A percentile compares a stretch with the other conserved stretches of the same genome.
These are phyloP conservation scores for Calonectria pauciramosa DNA, from an alignment of 2,329 filamentous ascomycete species.

Conservation along the genomic window DNA sequence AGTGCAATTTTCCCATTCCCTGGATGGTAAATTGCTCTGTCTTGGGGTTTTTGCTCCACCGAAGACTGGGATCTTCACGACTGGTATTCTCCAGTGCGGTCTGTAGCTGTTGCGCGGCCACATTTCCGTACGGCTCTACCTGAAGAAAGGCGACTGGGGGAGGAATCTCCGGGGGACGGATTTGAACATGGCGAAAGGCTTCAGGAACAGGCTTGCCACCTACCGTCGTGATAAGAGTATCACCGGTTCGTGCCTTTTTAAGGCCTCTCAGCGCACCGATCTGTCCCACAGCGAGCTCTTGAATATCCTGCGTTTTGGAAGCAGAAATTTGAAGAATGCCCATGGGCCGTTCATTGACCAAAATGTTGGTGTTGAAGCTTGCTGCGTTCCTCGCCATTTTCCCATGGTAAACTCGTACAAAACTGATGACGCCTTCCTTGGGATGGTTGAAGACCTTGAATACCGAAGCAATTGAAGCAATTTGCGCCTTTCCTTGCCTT, in stretches of 20 bases:
- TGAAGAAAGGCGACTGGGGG: slow-evolving; percentile 98
- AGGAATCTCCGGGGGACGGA: slow-evolving; percentile 89
- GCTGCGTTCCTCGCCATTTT: slow-evolving; percentile 79
- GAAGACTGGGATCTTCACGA: slow-evolving; percentile 91
- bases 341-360: slow-evolving; percentile 83
- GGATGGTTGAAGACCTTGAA: slow-evolving; percentile 97
- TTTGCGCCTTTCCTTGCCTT: slow-evolving; percentile 49
- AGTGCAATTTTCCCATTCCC: slow-evolving; percentile 95
- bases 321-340: slow-evolving; percentile 92
- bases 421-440: slow-evolving; percentile 88
- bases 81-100: slow-evolving; percentile 83
- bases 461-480: slow-evolving; percentile 73
- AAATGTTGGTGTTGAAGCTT: slow-evolving; percentile 90
- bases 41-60: slow-evolving; percentile 87
- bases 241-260: slow-evolving; percentile 92
- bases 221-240: slow-evolving; percentile 85
- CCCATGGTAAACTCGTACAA: slow-evolving; percentile 92
- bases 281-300: slow-evolving; percentile 84
- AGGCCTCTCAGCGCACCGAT: slow-evolving; percentile 94
- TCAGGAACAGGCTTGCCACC: slow-evolving; percentile 74
- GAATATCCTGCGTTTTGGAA: slow-evolving; percentile 86
- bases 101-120: slow-evolving; percentile 84
- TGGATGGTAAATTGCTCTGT: slow-evolving; percentile 93
- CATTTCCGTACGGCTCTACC: slow-evolving; percentile 83
- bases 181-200: slow-evolving; percentile 80